phyloP scores from a whole-genome alignment of 1,139 yeast genomes.

The Trichomonascaceae sp. region DNA sequence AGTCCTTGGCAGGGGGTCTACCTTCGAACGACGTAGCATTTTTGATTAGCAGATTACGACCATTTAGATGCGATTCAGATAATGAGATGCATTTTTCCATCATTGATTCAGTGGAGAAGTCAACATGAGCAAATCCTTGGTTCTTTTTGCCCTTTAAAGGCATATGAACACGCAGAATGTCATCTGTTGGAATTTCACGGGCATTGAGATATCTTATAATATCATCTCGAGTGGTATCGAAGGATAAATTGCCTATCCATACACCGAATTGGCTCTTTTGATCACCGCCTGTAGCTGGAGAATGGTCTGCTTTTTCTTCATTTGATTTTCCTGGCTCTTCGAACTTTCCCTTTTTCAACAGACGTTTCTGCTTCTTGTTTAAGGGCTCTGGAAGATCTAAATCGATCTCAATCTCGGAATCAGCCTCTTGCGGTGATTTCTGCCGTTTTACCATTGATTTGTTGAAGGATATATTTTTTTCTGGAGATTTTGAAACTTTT shows the following conservation, averaged over 20 bases:
- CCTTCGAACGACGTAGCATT: slow-evolving; percentile 80
- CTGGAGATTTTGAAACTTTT: slow-evolving; percentile 2
- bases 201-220: slow-evolving; percentile 49
- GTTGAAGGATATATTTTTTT: background rate
- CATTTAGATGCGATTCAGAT: slow-evolving; percentile 68
- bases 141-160: slow-evolving; percentile 37
- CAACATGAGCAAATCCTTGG: slow-evolving; percentile 90
- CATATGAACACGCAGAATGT: slow-evolving; percentile 38
- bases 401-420: slow-evolving; percentile 69
- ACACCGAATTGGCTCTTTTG: slow-evolving; percentile 55
- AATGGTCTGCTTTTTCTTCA: slow-evolving; percentile 26
- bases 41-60: slow-evolving; percentile 81
- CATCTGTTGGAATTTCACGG: slow-evolving; percentile 36
- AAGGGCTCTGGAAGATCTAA: slow-evolving; percentile 71
- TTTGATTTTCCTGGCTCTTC: slow-evolving; percentile 28
- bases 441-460: slow-evolving; percentile 3
- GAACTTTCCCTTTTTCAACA: slow-evolving; percentile 55
- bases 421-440: slow-evolving; percentile 12
- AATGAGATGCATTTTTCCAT: slow-evolving; percentile 59
- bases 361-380: slow-evolving; percentile 86
- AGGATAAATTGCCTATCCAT: slow-evolving; percentile 92
- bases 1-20: slow-evolving; percentile 51
- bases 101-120: slow-evolving; percentile 60
- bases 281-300: slow-evolving; percentile 15
- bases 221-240: slow-evolving; percentile 76